A percentile compares a stretch with the other conserved stretches of the same genome.
Evolutionary conservation across 345 rosid genomes (phyloP).

Genomic region (Eutrema yunnanense): DNA sequence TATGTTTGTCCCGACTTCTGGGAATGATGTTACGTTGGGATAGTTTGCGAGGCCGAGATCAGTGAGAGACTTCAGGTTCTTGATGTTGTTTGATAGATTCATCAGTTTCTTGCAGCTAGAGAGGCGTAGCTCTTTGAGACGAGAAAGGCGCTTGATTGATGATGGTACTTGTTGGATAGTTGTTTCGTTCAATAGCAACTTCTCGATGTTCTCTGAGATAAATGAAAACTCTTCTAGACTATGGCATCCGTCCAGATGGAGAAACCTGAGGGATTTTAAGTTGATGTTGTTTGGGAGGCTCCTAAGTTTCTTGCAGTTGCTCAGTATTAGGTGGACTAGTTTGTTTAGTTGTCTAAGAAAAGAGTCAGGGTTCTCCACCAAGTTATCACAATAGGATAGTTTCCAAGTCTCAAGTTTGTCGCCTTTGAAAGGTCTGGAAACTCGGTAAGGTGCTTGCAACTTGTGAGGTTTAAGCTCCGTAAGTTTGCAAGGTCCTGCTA

Average conservation of each 20-base stretch:
- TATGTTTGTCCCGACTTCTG: conserved; percentile 17
- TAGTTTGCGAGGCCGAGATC: conserved; percentile 18
- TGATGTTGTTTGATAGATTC: conserved; percentile 21
- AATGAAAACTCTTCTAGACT: conserved; percentile 27
- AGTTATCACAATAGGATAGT: conserved; percentile 14
- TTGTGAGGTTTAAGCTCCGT: conserved; percentile 23
- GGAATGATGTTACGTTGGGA: conserved; percentile 14
- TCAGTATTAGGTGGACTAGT: conserved; percentile 9
- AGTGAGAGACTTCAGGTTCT: conserved; percentile 1
- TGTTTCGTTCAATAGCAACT: conserved; percentile 1
- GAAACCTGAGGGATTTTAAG: conserved; percentile 22
- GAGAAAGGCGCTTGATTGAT: conserved; percentile 14
- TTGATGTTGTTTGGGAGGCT: conserved; percentile 25
- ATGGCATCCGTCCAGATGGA: conserved; percentile 18
- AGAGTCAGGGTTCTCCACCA: conserved; percentile 9
- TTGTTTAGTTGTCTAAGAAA: conserved; percentile 24
- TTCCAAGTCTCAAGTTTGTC: conserved; percentile 21
- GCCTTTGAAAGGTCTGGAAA: conserved; percentile 30
- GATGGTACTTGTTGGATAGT: conserved; percentile 11
- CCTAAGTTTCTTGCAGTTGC: conserved; percentile 21
- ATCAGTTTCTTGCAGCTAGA: conserved; percentile 21
- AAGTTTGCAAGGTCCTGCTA: conserved; percentile 25
- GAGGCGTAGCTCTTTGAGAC: conserved; percentile 15
- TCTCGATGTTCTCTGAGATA: conserved; percentile 12
- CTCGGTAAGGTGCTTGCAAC: conserved; percentile 19